These are phyloP conservation scores for Neofusicoccum parvum DNA, from an alignment of 2,329 filamentous ascomycete genomes.

Conservation along the genomic window DNA sequence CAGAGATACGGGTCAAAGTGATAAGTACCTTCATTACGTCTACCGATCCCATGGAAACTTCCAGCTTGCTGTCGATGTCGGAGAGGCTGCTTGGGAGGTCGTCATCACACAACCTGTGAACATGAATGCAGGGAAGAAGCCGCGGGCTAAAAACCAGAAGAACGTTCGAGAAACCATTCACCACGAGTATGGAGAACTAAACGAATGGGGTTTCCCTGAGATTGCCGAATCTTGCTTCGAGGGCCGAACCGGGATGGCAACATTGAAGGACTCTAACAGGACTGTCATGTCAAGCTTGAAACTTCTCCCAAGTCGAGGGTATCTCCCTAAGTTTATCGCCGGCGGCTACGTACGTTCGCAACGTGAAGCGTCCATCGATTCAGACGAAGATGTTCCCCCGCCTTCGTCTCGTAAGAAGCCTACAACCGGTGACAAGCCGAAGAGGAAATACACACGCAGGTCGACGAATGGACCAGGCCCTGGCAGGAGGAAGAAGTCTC, in stretches of 20 bases:
- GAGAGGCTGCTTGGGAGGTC: constrained; percentile 57
- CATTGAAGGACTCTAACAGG: constrained; percentile 31
- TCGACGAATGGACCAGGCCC: not conserved
- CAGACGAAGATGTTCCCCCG: constrained; percentile 1
- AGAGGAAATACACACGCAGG: constrained; percentile 1
- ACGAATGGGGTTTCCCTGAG: constrained; percentile 52
- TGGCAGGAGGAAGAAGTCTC: not conserved
- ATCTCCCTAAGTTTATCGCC: constrained; percentile 9
- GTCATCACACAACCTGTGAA: constrained; percentile 36
- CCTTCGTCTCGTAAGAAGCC: not conserved
- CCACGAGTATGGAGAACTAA: constrained; percentile 35
- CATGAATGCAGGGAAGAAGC: constrained; percentile 30
- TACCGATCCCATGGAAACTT: constrained; percentile 59
- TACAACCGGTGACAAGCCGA: not conserved
- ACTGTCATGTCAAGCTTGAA: constrained; percentile 5
- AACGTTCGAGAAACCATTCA: constrained; percentile 14
- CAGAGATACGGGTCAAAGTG: constrained; percentile 53
- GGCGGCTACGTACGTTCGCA: not conserved
- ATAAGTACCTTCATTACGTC: constrained; percentile 50
- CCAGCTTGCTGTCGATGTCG: constrained; percentile 53
- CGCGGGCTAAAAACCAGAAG: constrained; percentile 24
- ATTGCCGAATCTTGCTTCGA: constrained; percentile 37
- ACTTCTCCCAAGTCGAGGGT: constrained; percentile 12
- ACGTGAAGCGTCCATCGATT: not conserved
- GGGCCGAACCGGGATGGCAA: constrained; percentile 45